Conservation (phyloP, 1,139 yeast species). For the Nakaseomyces sp. region DNA sequence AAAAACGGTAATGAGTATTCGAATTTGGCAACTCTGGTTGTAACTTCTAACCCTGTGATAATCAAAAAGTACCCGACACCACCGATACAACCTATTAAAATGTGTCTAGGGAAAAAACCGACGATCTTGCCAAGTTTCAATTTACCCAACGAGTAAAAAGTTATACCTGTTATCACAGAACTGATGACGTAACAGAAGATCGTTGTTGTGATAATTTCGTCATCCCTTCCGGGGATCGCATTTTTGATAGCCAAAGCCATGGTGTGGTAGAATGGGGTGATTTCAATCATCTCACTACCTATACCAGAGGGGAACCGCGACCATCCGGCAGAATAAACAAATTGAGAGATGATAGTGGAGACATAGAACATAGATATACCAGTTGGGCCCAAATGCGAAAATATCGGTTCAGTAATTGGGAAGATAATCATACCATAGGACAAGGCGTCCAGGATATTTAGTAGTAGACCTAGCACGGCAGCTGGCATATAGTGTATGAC, state of each 20-base stretch:
- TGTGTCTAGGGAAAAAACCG: slow-evolving; percentile 93
- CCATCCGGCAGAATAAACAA: slow-evolving; percentile 82
- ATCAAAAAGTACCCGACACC: slow-evolving; percentile 93
- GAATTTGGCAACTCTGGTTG: slow-evolving; percentile 70
- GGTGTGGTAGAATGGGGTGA: slow-evolving; percentile 92
- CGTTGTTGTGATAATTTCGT: slow-evolving; percentile 75
- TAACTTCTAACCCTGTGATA: slow-evolving; percentile 85
- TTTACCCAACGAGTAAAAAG: slow-evolving; percentile 69
- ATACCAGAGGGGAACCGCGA: slow-evolving; percentile 82
- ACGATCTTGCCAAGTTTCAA: slow-evolving; percentile 75
- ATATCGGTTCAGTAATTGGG: slow-evolving; percentile 75
- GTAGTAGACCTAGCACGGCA: slow-evolving; percentile 71
- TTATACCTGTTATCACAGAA: slow-evolving; percentile 76
- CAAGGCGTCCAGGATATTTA: slow-evolving; percentile 84
- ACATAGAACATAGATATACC: slow-evolving; percentile 93
- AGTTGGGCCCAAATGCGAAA: slow-evolving; percentile 71
- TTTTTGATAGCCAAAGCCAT: slow-evolving; percentile 72
- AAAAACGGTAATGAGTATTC: slow-evolving; percentile 54
- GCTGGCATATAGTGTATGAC: slow-evolving; percentile 36
- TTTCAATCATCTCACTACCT: slow-evolving; percentile 97
- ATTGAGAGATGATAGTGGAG: slow-evolving; percentile 78
- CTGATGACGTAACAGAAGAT: slow-evolving; percentile 77
- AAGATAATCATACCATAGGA: slow-evolving; percentile 97
- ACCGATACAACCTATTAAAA: slow-evolving; percentile 92
- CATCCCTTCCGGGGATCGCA: slow-evolving; percentile 46